These are phyloP conservation scores for Ailanthus altissimus DNA, from an alignment of 345 rosid genomes.

Conservation along the genomic window DNA sequence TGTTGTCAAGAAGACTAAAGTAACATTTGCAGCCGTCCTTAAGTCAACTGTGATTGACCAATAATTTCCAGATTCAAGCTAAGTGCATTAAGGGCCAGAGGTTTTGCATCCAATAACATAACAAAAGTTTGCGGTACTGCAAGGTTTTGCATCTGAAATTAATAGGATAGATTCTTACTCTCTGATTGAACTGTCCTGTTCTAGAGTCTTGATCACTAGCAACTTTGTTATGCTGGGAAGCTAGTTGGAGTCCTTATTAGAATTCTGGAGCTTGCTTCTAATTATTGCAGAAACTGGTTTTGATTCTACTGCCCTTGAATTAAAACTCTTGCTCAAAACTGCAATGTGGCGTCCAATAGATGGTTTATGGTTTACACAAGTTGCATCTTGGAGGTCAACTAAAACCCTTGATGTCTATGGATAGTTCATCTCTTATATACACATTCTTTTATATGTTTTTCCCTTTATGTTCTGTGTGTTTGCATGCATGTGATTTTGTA, in stretches of 20 bases:
- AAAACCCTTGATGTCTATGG: conserved; percentile 15
- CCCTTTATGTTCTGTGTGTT: background rate
- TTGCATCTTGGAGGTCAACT: background rate
- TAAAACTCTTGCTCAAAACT: background rate
- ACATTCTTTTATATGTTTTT: background rate
- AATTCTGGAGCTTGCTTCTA: background rate
- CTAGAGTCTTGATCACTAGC: background rate
- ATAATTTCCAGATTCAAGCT: background rate
- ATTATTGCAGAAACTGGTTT: background rate
- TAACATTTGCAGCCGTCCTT: background rate
- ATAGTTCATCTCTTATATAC: background rate
- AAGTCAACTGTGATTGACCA: background rate
- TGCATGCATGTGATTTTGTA: background rate
- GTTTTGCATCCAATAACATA: too few relatives aligned
- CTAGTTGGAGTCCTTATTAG: background rate
- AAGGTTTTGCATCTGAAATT: background rate
- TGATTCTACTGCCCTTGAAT: background rate
- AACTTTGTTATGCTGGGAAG: conserved; percentile 9
- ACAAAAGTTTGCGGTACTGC: background rate
- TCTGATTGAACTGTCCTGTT: background rate
- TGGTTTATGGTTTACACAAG: background rate
- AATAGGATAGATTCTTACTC: background rate
- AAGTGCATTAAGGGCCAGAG: background rate
- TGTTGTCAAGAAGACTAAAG: background rate
- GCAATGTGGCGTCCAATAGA: background rate